Base-by-base conservation (phyloP, 768 basidiomycete genomes). In the Russula lepida region DNA sequence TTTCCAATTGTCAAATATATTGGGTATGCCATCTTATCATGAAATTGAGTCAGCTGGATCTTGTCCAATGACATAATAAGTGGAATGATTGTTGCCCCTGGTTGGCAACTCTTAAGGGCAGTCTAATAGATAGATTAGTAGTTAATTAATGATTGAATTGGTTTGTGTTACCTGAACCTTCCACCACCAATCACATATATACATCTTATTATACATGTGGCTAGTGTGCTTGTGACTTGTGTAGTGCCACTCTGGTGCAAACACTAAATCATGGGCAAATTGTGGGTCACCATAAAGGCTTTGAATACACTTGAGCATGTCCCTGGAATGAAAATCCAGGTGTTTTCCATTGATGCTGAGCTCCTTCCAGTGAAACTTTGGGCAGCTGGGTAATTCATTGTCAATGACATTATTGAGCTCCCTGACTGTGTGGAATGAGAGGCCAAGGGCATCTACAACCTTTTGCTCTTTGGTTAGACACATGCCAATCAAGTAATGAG, bases 131-230 rank as follows among this genome's bases (percentile, higher is more conserved):
- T 39, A n/a, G n/a, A n/a, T n/a, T n/a, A n/a, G n/a, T n/a, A n/a
- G n/a, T 12, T 39, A 4, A 39, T 39, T 12, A 13, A 39, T 39
- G 11, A 39, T 17, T 39, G 30, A 21, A 60, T n/a, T n/a, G n/a
- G n/a, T n/a, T n/a, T n/a, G n/a, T n/a, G n/a, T n/a, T n/a, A n/a
- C 60, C 54, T 61, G 60, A 4, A 41, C 21, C 1, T 13, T 30
- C 60, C 60, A 61, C 60, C 60, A 61, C 60, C 60, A 61, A 7
- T 44, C 23, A 2, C 54, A 6, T 7, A 9, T 35, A 11, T 35
- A 35, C 33, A 35, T 35, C 33, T 35, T 9, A 35, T 35, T 35
- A n/a, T 49, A 50, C 4, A 61, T 8, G 0, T 21, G 54, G 13
- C 12, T 15, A 6, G 35, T 43, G 4, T 21, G 6, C 21, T 43